These are phyloP conservation scores for Croton laevigatus DNA, from an alignment of 441 rosid species.

Conservation along the genomic window DNA sequence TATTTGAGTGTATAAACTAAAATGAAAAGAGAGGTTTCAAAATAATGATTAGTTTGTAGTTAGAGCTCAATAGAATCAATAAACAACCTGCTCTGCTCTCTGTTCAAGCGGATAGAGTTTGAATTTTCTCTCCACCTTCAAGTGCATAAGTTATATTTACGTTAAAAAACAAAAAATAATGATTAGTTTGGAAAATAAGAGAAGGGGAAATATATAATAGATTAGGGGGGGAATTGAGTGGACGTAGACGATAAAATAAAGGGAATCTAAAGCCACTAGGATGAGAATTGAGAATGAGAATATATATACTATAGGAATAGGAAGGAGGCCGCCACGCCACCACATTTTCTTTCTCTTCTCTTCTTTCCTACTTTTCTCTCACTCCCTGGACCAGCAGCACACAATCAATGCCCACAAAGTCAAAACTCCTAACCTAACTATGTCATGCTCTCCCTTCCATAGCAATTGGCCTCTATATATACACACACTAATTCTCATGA, in stretches of 20 bases:
- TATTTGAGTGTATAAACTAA: too few species aligned
- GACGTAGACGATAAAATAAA: neutral
- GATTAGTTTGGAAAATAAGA: neutral
- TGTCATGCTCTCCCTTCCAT: neutral
- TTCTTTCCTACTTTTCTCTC: slow-evolving; percentile 16
- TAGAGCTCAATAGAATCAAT: too few species aligned
- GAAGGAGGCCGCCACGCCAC: slow-evolving; percentile 20
- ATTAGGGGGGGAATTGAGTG: neutral
- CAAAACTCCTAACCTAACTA: slow-evolving; percentile 44
- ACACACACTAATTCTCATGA: neutral
- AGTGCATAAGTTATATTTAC: too few species aligned
- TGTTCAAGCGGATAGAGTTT: too few species aligned
- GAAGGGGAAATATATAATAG: neutral
- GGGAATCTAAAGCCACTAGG: slow-evolving; percentile 9
- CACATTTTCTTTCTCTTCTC: slow-evolving; percentile 6
- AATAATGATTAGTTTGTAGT: too few species aligned
- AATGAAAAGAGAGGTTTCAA: too few species aligned
- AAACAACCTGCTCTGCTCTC: too few species aligned
- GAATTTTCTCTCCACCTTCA: too few species aligned
- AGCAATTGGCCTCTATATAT: neutral
- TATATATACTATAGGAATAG: neutral
- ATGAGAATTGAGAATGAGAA: slow-evolving; percentile 21
- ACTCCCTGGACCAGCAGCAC: slow-evolving; percentile 38
- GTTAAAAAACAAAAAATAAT: too few species aligned
- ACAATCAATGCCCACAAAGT: slow-evolving; percentile 40